Base-by-base conservation (phyloP, 192 early-diverging fungal species). In the Entrophospora sp. region DNA sequence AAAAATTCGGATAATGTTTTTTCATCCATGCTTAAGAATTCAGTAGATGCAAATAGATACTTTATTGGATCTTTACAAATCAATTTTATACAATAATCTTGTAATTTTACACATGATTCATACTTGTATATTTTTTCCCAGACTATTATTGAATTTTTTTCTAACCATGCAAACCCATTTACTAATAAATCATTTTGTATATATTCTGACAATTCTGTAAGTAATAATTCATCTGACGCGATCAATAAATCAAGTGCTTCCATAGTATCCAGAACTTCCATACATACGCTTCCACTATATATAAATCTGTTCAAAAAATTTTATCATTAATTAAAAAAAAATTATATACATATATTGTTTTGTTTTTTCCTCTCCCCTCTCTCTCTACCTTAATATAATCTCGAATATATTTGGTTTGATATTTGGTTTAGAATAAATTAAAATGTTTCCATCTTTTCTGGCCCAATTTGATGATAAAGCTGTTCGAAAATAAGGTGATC, bases 181-280 rank as follows among this genome's bases (percentile, higher is more conserved):
- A 37, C 22, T 32, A 36, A 36, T 9, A 64, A 3, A 51, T 64
- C 32, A 14, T 13, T 35, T 37, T 64, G 62, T 5, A 48, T 14
- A 24, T 51, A 24, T 51, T 51, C 46, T 30, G 25, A 25, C 37
- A 64, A 36, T 51, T 25, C 32, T 34, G 34, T 20, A 22, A 64
- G 13, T 35, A 32, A 10, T 30, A 64, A 51, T 64, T 64, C 62
- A 27, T 64, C 62, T 49, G 62, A 35, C 8, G 62, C 62, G 2
- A 51, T n/a, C 24, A 64, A 51, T 25, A 64, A 25, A 9, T 48
- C 45, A 27, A 64, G 14, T 36, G 18, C 30, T 20, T 64, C 62
- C 3, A 7, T 10, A 10, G 13, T 12, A 36, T 51, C 18, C 14
- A 35, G 18, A 24, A 49, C 8, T 36, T 51, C 9, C 16, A 51